Conservation (phyloP, 2,329 filamentous ascomycete species). For the Penicillium sp. region DNA sequence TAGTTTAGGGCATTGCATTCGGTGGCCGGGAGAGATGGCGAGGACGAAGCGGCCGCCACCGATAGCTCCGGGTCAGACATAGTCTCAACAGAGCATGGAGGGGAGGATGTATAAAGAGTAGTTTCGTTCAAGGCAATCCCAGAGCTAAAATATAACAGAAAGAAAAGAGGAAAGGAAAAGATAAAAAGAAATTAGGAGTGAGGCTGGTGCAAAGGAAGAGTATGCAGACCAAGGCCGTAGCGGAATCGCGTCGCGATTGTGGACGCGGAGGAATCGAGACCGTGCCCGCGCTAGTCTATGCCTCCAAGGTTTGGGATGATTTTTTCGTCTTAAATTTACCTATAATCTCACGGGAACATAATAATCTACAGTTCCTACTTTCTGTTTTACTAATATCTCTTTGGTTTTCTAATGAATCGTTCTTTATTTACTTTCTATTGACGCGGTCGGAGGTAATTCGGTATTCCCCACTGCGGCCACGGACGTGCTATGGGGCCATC, state of each 20-base stretch:
- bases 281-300: conserved; percentile 27
- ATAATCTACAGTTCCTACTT: not conserved
- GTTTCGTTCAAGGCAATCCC: not conserved
- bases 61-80: conserved; percentile 41
- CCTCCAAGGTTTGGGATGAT: not conserved
- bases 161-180: conserved; percentile 7
- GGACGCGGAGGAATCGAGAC: conserved; percentile 32
- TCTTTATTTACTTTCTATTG: conserved; percentile 3
- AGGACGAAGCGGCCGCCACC: conserved; percentile 33
- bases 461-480: conserved; percentile 15
- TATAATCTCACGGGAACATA: conserved; percentile 3
- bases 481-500: conserved; percentile 18
- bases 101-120: conserved; percentile 6
- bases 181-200: conserved; percentile 10
- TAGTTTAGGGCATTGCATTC: conserved; percentile 43
- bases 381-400: not conserved
- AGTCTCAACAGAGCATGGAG: conserved; percentile 17
- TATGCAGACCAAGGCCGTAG: conserved; percentile 22
- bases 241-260: conserved; percentile 36
- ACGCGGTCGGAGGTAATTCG: conserved; percentile 17
- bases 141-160: not conserved
- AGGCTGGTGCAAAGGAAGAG: conserved; percentile 22
- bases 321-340: conserved; percentile 11
- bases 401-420: not conserved
- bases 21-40: conserved; percentile 33